Evolutionary conservation across 768 basidiomycete genomes (phyloP).

Genomic region (Pilatotrama ljubarskyi): DNA sequence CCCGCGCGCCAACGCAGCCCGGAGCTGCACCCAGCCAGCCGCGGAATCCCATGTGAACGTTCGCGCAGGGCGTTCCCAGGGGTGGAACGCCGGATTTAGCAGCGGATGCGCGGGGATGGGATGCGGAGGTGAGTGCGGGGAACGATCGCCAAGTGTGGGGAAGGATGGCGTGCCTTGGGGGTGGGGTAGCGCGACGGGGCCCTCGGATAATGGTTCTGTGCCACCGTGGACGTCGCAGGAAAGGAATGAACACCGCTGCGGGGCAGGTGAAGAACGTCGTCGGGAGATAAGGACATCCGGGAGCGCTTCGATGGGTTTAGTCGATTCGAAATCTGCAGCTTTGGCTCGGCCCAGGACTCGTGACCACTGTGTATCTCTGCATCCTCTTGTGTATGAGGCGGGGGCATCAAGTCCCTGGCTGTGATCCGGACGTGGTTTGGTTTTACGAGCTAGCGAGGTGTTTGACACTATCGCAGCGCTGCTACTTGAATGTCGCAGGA

Average conservation of each 20-base stretch:
- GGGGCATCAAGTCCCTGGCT: no score
- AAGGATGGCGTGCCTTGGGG: constrained; percentile 5
- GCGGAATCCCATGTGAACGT: constrained; percentile 7
- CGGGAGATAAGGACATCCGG: no score
- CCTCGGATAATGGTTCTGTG: not conserved
- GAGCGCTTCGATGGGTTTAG: no score
- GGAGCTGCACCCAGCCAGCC: not conserved
- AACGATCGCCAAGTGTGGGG: not conserved
- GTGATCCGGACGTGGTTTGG: no score
- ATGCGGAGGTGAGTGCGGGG: not conserved
- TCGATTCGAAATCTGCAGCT: no score
- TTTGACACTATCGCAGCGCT: no score
- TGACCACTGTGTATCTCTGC: no score
- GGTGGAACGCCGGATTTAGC: not conserved
- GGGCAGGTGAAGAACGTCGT: not conserved
- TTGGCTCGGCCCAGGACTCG: no score
- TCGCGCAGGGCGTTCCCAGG: not conserved
- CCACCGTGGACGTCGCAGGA: not conserved
- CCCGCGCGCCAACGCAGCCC: not conserved
- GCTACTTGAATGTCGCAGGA: no score
- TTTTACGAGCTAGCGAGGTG: no score
- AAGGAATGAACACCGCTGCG: not conserved
- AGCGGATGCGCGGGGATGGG: not conserved
- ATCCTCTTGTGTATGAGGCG: no score
- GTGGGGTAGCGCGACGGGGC: not conserved